phyloP scores from a whole-genome alignment of 2,329 filamentous ascomycete species.

The Fulvia fulva region DNA sequence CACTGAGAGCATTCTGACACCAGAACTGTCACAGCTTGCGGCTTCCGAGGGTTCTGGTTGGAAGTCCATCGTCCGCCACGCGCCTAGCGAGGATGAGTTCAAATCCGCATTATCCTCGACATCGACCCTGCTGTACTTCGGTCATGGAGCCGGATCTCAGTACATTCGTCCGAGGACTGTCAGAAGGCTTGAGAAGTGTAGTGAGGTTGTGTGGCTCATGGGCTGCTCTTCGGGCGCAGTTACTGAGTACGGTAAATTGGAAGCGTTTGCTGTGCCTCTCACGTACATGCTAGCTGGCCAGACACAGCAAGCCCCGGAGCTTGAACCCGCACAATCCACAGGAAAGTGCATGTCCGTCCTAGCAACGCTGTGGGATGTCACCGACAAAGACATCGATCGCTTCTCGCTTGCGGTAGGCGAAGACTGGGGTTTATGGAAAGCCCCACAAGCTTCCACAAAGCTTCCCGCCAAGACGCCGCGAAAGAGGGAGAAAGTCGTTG shows the following conservation, averaged over 20 bases:
- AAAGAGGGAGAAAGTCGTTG: conserved; percentile 23
- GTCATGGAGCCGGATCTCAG: conserved; percentile 90
- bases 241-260: conserved; percentile 77
- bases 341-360: conserved; percentile 64
- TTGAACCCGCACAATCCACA: neutral
- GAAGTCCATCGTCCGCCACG: conserved; percentile 63
- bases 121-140: conserved; percentile 85
- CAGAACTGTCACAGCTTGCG: conserved; percentile 52
- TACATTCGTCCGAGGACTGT: conserved; percentile 86
- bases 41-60: conserved; percentile 45
- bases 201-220: conserved; percentile 70
- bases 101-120: conserved; percentile 60
- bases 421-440: conserved; percentile 70
- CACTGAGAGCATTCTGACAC: conserved; percentile 72
- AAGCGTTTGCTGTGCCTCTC: conserved; percentile 84
- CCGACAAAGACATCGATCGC: conserved; percentile 93
- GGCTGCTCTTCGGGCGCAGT: conserved; percentile 86
- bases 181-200: conserved; percentile 56
- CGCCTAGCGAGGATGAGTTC: conserved; percentile 76
- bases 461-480: conserved; percentile 27
- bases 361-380: conserved; percentile 96
- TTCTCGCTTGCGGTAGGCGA: conserved; percentile 77
- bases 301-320: neutral
- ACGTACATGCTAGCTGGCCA: conserved; percentile 87
- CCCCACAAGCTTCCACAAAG: conserved; percentile 18